phyloP scores from a whole-genome alignment of 2,329 filamentous ascomycete genomes.

The Tolypocladium inflatum region DNA sequence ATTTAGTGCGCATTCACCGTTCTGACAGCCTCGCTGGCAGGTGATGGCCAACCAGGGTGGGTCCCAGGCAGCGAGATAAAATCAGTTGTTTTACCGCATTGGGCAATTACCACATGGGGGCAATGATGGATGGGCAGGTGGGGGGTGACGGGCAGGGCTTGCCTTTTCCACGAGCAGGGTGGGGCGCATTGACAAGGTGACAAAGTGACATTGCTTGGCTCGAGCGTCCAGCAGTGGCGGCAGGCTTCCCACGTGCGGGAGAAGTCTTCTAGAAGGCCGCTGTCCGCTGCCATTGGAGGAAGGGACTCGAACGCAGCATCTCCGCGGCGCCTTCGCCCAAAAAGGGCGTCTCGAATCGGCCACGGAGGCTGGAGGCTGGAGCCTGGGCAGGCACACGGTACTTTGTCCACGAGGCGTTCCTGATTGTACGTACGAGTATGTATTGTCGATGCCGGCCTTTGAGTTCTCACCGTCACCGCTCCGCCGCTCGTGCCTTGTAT shows the following conservation, averaged over 20 bases:
- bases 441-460: background rate
- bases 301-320: background rate
- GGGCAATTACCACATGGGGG: background rate
- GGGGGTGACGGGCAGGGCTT: background rate
- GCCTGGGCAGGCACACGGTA: background rate
- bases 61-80: background rate
- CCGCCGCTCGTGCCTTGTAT: background rate
- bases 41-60: background rate
- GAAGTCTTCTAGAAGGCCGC: slow-evolving; percentile 14
- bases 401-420: background rate
- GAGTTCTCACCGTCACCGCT: too few relatives aligned
- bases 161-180: background rate
- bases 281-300: too few relatives aligned
- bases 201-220: background rate
- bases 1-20: background rate
- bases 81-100: background rate
- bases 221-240: background rate
- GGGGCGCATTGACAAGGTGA: background rate
- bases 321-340: background rate
- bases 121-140: background rate
- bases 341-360: background rate
- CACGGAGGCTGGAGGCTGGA: background rate
- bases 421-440: too few relatives aligned
- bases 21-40: background rate
- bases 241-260: slow-evolving; percentile 9